Evolutionary conservation across 179 eudicot genomes (phyloP).

Genomic region (Drosera spatulata): DNA sequence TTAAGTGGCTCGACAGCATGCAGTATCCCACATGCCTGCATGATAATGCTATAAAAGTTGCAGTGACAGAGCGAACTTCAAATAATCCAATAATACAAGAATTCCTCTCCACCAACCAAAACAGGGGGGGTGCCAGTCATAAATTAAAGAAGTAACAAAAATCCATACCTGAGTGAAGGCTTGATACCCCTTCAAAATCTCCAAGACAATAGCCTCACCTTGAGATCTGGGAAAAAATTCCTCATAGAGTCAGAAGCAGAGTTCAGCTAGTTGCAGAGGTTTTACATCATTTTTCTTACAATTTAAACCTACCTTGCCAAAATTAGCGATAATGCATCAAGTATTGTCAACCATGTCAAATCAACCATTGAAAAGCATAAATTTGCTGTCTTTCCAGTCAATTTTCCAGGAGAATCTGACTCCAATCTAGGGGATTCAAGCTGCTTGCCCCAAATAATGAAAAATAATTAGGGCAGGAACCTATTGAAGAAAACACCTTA

Average conservation of each 20-base stretch:
- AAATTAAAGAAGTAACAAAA: background rate
- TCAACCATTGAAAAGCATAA: slow-evolving; percentile 88
- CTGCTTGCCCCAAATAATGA: slow-evolving; percentile 30
- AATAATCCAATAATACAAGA: too few species aligned
- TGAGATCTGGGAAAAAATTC: slow-evolving; percentile 54
- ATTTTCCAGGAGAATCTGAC: slow-evolving; percentile 42
- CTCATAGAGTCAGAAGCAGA: slow-evolving; percentile 15
- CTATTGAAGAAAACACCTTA: background rate
- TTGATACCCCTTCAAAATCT: slow-evolving; percentile 93
- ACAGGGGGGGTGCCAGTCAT: background rate
- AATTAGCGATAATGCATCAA: slow-evolving; percentile 83
- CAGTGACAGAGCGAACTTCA: too few species aligned
- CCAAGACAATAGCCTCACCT: slow-evolving; percentile 96
- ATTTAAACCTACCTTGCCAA: slow-evolving; percentile 55
- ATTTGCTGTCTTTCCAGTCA: slow-evolving; percentile 67
- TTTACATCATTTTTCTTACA: slow-evolving; percentile 8
- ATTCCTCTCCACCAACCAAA: too few species aligned
- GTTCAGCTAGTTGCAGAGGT: background rate
- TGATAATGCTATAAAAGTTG: slow-evolving; percentile 6
- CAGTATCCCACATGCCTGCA: slow-evolving; percentile 96
- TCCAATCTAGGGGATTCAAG: slow-evolving; percentile 91
- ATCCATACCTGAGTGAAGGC: slow-evolving; percentile 87
- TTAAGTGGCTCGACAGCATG: slow-evolving; percentile 86
- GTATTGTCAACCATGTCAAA: slow-evolving; percentile 85
- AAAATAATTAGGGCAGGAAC: background rate